Conservation (phyloP, 108 stramenopile species). For the Discostella pseudostelligera region DNA sequence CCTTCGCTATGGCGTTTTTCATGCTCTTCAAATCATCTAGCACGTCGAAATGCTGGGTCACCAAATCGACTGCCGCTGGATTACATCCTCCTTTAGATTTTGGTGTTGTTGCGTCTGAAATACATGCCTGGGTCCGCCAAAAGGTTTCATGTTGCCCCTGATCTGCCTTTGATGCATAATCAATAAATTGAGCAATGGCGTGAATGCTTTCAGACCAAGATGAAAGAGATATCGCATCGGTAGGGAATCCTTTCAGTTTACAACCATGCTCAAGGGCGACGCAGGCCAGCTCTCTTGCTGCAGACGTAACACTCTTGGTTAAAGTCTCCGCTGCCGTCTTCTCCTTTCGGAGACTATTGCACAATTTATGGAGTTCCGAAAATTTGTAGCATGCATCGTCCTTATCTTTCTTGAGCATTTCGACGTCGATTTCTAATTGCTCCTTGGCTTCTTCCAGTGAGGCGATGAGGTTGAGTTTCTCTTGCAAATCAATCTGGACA, state of each 20-base stretch:
- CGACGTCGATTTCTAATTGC: conserved; percentile 14
- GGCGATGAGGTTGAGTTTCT: conserved; percentile 17
- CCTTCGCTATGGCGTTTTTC: conserved; percentile 29
- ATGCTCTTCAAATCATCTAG: conserved; percentile 35
- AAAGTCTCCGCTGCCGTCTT: conserved; percentile 20
- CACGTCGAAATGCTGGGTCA: conserved; percentile 18
- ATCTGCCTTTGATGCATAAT: conserved; percentile 13
- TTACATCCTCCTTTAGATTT: conserved; percentile 21
- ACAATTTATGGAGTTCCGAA: conserved; percentile 17
- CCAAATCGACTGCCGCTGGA: conserved; percentile 1
- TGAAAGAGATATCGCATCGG: conserved; percentile 3
- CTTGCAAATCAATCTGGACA: not conserved
- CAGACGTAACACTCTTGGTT: conserved; percentile 17
- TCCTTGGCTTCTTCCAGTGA: conserved; percentile 28
- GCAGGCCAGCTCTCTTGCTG: conserved; percentile 15
- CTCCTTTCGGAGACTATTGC: conserved; percentile 22
- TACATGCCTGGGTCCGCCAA: not conserved
- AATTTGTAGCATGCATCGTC: conserved; percentile 16
- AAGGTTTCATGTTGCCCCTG: conserved; percentile 16
- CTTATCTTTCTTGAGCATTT: conserved; percentile 21
- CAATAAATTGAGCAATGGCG: conserved; percentile 25
- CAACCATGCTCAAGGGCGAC: conserved; percentile 10
- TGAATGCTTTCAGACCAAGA: conserved; percentile 32
- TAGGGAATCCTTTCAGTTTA: conserved; percentile 19
- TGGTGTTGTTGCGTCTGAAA: conserved; percentile 28